Base-by-base conservation (phyloP, 176 grass and related monocot species). In the Zoysia japonica region DNA sequence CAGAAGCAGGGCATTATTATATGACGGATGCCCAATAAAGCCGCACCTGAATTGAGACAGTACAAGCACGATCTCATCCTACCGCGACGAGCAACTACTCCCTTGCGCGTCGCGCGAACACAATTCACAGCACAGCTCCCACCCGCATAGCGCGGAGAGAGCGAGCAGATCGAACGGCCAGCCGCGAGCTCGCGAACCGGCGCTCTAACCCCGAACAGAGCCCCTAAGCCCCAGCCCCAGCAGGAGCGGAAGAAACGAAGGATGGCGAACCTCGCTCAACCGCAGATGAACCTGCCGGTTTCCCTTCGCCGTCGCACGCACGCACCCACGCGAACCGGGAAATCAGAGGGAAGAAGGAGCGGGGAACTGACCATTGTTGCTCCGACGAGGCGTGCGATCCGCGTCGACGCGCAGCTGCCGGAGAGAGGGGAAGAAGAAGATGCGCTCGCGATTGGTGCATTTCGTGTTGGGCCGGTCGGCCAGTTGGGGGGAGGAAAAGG, bases 301-400 rank as follows among this genome's bases (percentile, higher is more conserved):
- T 44, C 13, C 13, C 36, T 12, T 17, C 14, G 19, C 35, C 47
- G 63, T 17, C 6, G 12, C 38, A 14, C 14, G 51, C 4, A 9
- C 65, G 53, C 5, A 17, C 9, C 0, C 0, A 17, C 0, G 16
- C 40, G 36, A 7, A 5, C 57, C 62, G 46, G 6, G 6, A 3
- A 10, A 20, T 16, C 17, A 10, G 4, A 12, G 14, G 1, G 43
- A 7, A 49, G 5, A 42, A 11, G 49, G 40, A 19, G 49, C 39
- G 56, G 65, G n/a, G 11, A 61, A 16, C 77, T 77, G 49, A 85
- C 82, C 87, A 89, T 89, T 71, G 16, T 64, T 16, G 35, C 51
- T 40, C 65, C 47, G 54, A 11, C 39, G 40, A 13, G 86, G 28
- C 28, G 4, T 16, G 38, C 7, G 63, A 74, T 68, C 19, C 40